Evolutionary conservation across 768 basidiomycete genomes (phyloP).

Genomic region (Coprinopsis sp.): DNA sequence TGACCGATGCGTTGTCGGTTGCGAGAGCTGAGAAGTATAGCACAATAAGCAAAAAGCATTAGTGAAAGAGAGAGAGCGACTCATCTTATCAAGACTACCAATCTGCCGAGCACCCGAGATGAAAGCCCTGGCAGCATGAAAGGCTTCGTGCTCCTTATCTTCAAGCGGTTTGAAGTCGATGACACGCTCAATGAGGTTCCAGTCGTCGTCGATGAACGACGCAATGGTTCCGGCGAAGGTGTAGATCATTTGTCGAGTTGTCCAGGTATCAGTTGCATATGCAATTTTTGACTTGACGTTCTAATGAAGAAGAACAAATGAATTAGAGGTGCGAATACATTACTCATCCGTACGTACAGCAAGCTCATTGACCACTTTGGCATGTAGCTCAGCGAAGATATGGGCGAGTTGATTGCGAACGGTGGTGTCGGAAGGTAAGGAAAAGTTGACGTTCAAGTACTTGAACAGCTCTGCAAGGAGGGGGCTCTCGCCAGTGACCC

Average conservation of each 20-base stretch:
- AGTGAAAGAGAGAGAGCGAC: background rate
- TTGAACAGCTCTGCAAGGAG: too few relatives aligned
- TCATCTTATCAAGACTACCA: background rate
- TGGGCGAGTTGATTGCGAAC: too few relatives aligned
- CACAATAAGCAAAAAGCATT: background rate
- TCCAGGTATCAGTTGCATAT: conserved; percentile 1
- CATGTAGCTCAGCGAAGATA: too few relatives aligned
- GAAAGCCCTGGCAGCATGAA: background rate
- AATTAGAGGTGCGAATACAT: too few relatives aligned
- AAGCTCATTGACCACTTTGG: too few relatives aligned
- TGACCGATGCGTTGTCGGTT: background rate
- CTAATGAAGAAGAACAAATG: too few relatives aligned
- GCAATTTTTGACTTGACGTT: background rate
- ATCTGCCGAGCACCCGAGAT: background rate
- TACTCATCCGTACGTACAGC: too few relatives aligned
- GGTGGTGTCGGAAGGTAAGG: too few relatives aligned
- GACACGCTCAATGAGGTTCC: background rate
- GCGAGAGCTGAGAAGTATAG: background rate
- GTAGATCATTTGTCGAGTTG: background rate
- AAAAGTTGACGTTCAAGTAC: too few relatives aligned
- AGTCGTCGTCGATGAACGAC: background rate
- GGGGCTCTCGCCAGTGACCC: too few relatives aligned
- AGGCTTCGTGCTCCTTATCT: background rate
- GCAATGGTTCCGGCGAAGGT: background rate
- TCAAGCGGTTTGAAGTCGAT: conserved; percentile 1